phyloP scores from a whole-genome alignment of 2,329 filamentous ascomycete genomes.

The Cadophora luteo-olivacea region DNA sequence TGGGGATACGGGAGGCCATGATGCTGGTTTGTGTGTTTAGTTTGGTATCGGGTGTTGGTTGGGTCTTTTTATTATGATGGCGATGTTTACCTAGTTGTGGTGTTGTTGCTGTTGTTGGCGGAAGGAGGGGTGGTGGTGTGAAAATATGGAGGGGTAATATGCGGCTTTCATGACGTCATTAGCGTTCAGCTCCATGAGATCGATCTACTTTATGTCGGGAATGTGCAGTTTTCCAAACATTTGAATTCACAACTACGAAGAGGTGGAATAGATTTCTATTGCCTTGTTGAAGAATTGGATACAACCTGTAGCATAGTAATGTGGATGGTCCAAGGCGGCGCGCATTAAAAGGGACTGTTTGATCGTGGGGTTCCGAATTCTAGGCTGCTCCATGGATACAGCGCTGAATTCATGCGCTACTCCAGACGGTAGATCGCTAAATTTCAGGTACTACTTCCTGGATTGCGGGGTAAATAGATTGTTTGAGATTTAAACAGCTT shows the following conservation, averaged over 20 bases:
- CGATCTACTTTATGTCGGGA: too few relatives aligned
- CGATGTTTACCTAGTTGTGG: neutral
- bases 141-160: conserved; percentile 9
- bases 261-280: too few relatives aligned
- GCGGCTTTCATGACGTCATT: conserved; percentile 2
- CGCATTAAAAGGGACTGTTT: neutral
- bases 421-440: neutral
- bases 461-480: neutral
- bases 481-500: neutral
- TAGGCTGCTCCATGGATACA: neutral
- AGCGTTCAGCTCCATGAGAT: too few relatives aligned
- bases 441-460: neutral
- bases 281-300: too few relatives aligned
- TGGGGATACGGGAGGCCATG: conserved; percentile 57
- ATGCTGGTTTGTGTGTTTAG: neutral
- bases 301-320: too few relatives aligned
- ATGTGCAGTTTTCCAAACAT: neutral
- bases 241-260: too few relatives aligned
- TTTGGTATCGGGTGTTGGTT: neutral
- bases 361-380: neutral
- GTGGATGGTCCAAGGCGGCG: neutral
- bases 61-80: neutral
- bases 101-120: conserved; percentile 3
- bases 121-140: neutral
- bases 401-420: neutral